Base-by-base conservation (phyloP, 2,329 filamentous ascomycete genomes). In the Trematosphaeria pertusa region DNA sequence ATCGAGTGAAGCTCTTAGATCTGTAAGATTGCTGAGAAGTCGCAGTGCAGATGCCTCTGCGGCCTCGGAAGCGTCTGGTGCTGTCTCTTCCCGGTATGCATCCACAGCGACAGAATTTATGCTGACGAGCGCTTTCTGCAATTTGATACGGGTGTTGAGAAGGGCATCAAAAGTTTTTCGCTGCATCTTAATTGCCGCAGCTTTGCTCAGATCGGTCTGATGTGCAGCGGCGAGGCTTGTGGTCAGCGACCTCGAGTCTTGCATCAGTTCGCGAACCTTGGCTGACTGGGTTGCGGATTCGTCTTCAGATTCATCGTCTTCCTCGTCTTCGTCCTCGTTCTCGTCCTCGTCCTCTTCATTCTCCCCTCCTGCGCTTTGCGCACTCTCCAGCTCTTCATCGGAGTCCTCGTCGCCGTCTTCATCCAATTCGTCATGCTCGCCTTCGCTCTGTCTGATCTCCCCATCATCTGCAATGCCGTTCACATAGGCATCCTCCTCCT, bases 121-220 rank as follows among this genome's bases (percentile, higher is more conserved):
- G 0, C 89, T 87, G 12, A 94, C 82, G 11, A 99, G 75, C 1
- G 89, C 91, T 71, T 97, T 97, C 71, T 99, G 95, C 14, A 99
- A 76, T 50, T 93, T 89, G 65, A 99, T 97, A 15, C 94, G 86
- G 11, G 91, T 83, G 73, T 96, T 96, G 22, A 99, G 81, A 1
- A 97, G 82, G 0, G 89, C 84, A 59, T 97, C 93, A 64, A 96
- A 99, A 0, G 87, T 85, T 52, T 87, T 87, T 40, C 91, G 85
- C 73, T 99, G 94, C 46, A 86, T 79, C 61, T 91, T 93, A 28
- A 99, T 89, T 0, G 93, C 93, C 43, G 82, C 75, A 10, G 94
- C 94, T 72, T 97, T 97, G 32, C 87, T 84, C 4, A 88, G 85
- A 67, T 97, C 94, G 42, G 84, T 84, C 64, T 87, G 86, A 41